phyloP scores from a whole-genome alignment of 2,329 filamentous ascomycete genomes.

The Pyrenochaeta sp. region DNA sequence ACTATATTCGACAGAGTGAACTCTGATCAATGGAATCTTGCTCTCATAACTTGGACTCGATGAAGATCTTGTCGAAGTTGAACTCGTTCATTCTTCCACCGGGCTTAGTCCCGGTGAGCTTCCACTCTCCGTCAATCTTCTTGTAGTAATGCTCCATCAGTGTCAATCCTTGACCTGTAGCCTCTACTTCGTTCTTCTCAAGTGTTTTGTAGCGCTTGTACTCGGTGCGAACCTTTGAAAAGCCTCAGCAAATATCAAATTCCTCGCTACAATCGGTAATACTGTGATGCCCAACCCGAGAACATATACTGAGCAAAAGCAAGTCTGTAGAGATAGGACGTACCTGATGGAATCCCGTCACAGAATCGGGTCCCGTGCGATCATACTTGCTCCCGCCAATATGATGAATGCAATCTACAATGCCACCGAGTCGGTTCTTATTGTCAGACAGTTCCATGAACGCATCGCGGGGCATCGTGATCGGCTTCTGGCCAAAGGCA shows the following conservation, averaged over 20 bases:
- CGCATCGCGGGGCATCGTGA: conserved; percentile 5
- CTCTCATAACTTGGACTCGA: too few relatives aligned
- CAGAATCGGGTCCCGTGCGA: conserved; percentile 9
- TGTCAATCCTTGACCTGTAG: conserved; percentile 10
- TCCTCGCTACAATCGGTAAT: too few relatives aligned
- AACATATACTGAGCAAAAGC: too few relatives aligned
- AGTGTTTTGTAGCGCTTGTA: conserved; percentile 13
- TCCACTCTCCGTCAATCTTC: conserved; percentile 10
- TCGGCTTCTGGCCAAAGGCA: conserved; percentile 8
- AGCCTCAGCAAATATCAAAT: not conserved
- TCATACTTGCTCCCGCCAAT: conserved; percentile 14
- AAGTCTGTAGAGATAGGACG: not conserved
- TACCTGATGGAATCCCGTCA: conserved; percentile 15
- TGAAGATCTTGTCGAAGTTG: conserved; percentile 13
- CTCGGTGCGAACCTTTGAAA: conserved; percentile 7
- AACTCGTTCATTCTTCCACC: conserved; percentile 13
- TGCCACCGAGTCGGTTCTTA: conserved; percentile 6
- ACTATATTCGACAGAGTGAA: too few relatives aligned
- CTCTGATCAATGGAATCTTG: not conserved
- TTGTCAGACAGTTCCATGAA: conserved; percentile 9
- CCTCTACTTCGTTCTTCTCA: conserved; percentile 14
- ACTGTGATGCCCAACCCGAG: too few relatives aligned
- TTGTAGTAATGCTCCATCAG: conserved; percentile 14
- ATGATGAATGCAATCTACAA: conserved; percentile 16
- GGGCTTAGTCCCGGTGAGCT: conserved; percentile 7